phyloP scores from a whole-genome alignment of 2,329 filamentous ascomycete species.

The Penicillium sp. region DNA sequence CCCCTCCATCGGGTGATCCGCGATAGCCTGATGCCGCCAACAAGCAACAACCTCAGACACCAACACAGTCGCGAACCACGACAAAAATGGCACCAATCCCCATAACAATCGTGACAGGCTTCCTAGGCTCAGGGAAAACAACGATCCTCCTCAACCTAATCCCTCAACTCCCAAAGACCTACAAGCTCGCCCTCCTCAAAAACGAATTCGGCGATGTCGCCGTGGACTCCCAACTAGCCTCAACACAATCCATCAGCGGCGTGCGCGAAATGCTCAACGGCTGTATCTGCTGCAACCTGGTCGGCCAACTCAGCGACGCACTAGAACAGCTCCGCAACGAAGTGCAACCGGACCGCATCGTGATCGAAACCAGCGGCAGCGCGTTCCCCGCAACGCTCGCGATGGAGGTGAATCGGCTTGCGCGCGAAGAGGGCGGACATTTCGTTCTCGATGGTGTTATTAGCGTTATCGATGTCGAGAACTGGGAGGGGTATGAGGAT shows the following conservation, averaged over 20 bases:
- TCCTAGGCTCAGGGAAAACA: slow-evolving; percentile 93
- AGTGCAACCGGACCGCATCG: slow-evolving; percentile 72
- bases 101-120: slow-evolving; percentile 93
- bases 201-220: slow-evolving; percentile 97
- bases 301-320: slow-evolving; percentile 81
- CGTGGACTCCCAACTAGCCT: slow-evolving; percentile 86
- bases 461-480: slow-evolving; percentile 89
- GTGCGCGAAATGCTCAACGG: slow-evolving; percentile 93
- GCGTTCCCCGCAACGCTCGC: slow-evolving; percentile 87
- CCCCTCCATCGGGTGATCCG: slow-evolving; percentile 1
- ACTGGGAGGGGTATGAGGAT: slow-evolving; percentile 90
- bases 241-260: slow-evolving; percentile 77
- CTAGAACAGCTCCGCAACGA: slow-evolving; percentile 68
- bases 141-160: slow-evolving; percentile 92
- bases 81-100: slow-evolving; percentile 66
- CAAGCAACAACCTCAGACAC: neutral
- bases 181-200: slow-evolving; percentile 91
- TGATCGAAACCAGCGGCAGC: slow-evolving; percentile 88
- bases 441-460: slow-evolving; percentile 85
- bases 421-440: slow-evolving; percentile 56
- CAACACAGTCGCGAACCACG: neutral
- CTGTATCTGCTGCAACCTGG: slow-evolving; percentile 98
- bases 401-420: slow-evolving; percentile 81
- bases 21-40: neutral
- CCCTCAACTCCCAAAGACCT: slow-evolving; percentile 80